Evolutionary conservation across 2,329 filamentous ascomycete genomes (phyloP).

Genomic region (Eurotiales sp.): DNA sequence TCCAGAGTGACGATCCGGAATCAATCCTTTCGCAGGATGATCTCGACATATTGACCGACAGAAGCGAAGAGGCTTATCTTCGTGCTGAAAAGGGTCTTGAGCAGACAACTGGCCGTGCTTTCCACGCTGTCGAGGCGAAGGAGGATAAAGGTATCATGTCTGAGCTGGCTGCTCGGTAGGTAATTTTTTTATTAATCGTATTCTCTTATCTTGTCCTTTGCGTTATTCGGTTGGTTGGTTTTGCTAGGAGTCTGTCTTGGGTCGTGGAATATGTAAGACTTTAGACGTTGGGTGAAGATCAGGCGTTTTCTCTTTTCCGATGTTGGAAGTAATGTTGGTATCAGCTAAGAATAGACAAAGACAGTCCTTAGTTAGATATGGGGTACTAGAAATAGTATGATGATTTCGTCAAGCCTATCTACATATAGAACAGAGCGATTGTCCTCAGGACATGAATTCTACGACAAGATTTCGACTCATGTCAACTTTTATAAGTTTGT

Average conservation of each 20-base stretch:
- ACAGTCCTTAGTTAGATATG: too few species aligned
- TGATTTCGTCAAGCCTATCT: constrained; percentile 8
- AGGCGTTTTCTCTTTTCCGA: background rate
- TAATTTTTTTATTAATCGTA: constrained; percentile 1
- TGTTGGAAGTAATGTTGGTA: too few species aligned
- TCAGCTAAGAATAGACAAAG: background rate
- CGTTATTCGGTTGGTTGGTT: too few species aligned
- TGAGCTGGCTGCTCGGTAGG: constrained; percentile 22
- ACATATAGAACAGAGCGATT: constrained; percentile 12
- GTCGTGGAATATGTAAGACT: background rate
- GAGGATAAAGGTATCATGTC: constrained; percentile 34
- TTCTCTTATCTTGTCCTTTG: too few species aligned
- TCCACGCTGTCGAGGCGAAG: constrained; percentile 78
- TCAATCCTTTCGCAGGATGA: constrained; percentile 72
- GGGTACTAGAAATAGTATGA: background rate
- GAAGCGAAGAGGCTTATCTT: constrained; percentile 63
- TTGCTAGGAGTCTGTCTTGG: too few species aligned
- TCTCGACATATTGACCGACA: constrained; percentile 72
- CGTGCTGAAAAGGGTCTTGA: constrained; percentile 76
- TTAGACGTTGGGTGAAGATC: background rate
- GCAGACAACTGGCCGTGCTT: constrained; percentile 45
- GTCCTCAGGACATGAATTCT: background rate
- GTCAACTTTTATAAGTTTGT: too few species aligned
- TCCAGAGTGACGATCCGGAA: constrained; percentile 48
- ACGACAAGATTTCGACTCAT: background rate